Evolutionary conservation across 371 early-diverging fungal genomes (phyloP), one percentile per base, ranked within the genome.

Genomic region (Parasitella parasitica): DNA sequence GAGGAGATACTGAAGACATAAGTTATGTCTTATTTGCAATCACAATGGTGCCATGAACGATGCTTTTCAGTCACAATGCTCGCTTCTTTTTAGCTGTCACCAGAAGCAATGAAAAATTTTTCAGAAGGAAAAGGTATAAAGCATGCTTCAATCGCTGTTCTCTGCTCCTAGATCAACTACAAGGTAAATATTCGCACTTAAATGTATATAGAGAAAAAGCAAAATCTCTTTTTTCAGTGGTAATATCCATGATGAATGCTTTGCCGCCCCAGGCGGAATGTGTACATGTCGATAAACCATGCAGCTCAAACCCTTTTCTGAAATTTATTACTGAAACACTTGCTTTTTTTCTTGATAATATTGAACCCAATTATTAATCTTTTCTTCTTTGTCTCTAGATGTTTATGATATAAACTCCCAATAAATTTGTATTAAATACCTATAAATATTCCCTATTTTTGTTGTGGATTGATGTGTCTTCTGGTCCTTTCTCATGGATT

Each of bases 231-330:
- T 41, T 43, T 20, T 43, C 18, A 20, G n/a, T 34, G 41, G 38
- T 59, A 9, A 37, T 35, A 54, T 61, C 49, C 62, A 53, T 76
- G 76, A 76, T 76, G 76, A 72, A 67, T 76, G 73, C 73, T 71
- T 64, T 67, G 72, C 67, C 76, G 76, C 76, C 72, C 76, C 76
- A 76, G 76, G 66, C 76, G 70, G 70, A 72, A 59, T 34, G 59
- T 46, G 51, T 64, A 63, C 43, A 65, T 76, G 76, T 70, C 76
- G 76, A 75, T 61, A 75, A 62, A 66, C 53, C 69, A 65, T 64
- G 63, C 71, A 71, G 64, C 64, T 64, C 63, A 36, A 61, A 61
- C 68, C 70, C 59, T 67, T 57, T 46, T 60, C 66, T 66, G 69
- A 71, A 28, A 65, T 43, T 20, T 43, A 43, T 43, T 22, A 43